phyloP scores from a whole-genome alignment of 148 eudicot species.

The Pouteria glomerata region DNA sequence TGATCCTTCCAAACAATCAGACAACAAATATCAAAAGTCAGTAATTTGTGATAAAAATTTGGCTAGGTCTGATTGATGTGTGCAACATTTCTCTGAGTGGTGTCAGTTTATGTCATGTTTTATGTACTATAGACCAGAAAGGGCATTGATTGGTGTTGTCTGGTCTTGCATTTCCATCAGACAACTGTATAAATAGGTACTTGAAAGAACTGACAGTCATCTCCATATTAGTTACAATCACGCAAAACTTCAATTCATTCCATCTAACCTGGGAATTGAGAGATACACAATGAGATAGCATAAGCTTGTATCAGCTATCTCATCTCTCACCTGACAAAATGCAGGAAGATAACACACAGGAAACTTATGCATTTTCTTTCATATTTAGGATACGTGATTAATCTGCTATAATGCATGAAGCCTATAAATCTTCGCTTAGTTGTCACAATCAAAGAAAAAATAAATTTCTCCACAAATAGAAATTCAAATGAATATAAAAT shows the following conservation, averaged over 20 bases:
- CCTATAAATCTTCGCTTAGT: background rate
- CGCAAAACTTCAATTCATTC: background rate
- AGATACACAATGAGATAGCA: background rate
- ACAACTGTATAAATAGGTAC: background rate
- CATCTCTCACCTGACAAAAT: background rate
- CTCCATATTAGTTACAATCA: background rate
- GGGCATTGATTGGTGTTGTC: background rate
- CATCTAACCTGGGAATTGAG: background rate
- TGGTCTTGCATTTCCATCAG: slow-evolving; percentile 1
- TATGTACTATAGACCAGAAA: background rate
- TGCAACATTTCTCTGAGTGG: background rate
- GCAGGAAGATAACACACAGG: background rate
- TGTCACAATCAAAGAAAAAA: background rate
- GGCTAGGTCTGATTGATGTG: no score
- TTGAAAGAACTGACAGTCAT: background rate
- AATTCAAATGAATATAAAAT: slow-evolving; percentile 4
- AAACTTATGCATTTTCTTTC: background rate
- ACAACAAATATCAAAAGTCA: no score
- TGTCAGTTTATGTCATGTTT: background rate
- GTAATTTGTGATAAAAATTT: no score
- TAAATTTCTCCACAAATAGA: background rate
- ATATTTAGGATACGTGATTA: background rate
- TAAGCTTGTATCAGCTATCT: background rate
- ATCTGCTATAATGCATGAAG: background rate
- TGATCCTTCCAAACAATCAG: no score